Evolutionary conservation across 1,284 basidiomycete genomes (phyloP), one percentile per base, ranked within the genome.

Genomic region (Sporisorium graminicola): DNA sequence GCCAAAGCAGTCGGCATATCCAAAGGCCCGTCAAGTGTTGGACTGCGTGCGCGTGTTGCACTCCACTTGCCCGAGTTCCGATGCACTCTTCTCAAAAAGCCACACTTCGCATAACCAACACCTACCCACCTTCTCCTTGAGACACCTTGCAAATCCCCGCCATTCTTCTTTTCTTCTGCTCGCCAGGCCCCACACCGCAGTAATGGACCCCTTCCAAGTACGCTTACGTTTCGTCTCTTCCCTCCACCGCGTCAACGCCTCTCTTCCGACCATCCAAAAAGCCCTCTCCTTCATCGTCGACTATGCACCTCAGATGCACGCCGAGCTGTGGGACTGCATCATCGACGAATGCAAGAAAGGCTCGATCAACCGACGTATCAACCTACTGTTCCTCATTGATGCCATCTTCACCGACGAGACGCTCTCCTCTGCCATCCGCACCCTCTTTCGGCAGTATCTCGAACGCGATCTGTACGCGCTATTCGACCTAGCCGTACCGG

Each of bases 251-350:
- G 60, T 86, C 58, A 83, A 81, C 18, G 86, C 84, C 46, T 79
- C 93, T 29, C 94, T 95, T 83, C 91, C 91, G 82, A 94, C 93
- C 40, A 96, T 97, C 57, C 92, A 93, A 83, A 94, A 93, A 85
- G 91, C 94, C 33, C 93, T 96, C 27, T 88, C 90, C 2, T 96
- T 92, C 82, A 93, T 94, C 2, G 88, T 96, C 69, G 94, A 94
- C 84, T 91, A 93, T 85, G 94, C 92, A 61, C 87, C 91, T 1
- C 88, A 92, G 67, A 92, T 93, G 12, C 60, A 61, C 40, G 93
- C 96, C 78, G 94, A 97, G 84, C 87, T 98, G 5, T 98, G 95
- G 95, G 94, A 95, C 76, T 97, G 94, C 82, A 90, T 97, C 53
- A 87, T 94, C 22, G 94, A 96, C 83, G 93, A 96, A 87, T 93